phyloP scores from a whole-genome alignment of 164 flowering plant genomes.

The Berberis vulgaris region DNA sequence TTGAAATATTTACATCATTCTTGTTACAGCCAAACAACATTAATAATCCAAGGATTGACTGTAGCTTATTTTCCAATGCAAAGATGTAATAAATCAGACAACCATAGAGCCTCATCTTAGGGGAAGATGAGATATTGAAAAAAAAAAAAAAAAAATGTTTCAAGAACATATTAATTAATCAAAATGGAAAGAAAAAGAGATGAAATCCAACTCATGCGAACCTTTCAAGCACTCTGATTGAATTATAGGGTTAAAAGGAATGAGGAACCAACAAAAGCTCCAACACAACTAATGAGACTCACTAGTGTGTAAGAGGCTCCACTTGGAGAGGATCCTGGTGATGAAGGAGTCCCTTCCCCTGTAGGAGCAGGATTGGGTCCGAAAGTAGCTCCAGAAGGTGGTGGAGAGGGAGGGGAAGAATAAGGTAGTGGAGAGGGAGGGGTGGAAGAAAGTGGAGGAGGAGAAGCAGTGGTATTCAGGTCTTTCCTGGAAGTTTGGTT shows the following conservation, averaged over 20 bases:
- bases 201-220: constrained; percentile 7
- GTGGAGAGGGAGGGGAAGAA: constrained; percentile 9
- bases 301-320: constrained; percentile 29
- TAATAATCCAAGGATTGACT: too few relatives aligned
- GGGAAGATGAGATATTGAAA: too few relatives aligned
- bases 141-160: too few relatives aligned
- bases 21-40: too few relatives aligned
- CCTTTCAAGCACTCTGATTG: neutral
- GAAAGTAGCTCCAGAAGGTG: constrained; percentile 13
- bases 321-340: constrained; percentile 27
- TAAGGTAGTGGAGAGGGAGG: neutral
- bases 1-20: too few relatives aligned
- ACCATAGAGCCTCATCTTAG: too few relatives aligned
- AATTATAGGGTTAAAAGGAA: constrained; percentile 26
- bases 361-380: constrained; percentile 42
- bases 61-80: too few relatives aligned
- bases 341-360: constrained; percentile 30
- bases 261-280: constrained; percentile 36
- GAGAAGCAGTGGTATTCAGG: constrained; percentile 6
- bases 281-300: constrained; percentile 24
- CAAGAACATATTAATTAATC: too few relatives aligned
- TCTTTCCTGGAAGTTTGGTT: constrained; percentile 12
- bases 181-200: neutral
- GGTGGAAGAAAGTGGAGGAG: constrained; percentile 11
- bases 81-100: too few relatives aligned